phyloP scores from a whole-genome alignment of 1,284 basidiomycete genomes.

The Ganoderma lucidum region DNA sequence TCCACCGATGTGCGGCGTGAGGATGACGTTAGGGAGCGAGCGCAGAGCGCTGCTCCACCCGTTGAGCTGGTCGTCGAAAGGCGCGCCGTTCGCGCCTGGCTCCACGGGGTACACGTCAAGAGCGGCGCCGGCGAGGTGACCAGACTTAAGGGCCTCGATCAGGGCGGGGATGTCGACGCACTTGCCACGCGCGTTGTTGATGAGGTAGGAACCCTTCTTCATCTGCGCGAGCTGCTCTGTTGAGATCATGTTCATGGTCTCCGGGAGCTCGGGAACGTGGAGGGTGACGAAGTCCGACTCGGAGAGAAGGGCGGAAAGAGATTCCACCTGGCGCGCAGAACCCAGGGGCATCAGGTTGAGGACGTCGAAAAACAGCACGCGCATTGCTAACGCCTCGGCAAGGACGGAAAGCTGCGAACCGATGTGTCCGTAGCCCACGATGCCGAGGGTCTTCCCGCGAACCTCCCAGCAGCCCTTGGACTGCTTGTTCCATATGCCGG shows the following conservation, averaged over 20 bases:
- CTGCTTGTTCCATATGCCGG: slow-evolving; percentile 98
- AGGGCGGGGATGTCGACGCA: slow-evolving; percentile 97
- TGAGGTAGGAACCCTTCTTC: slow-evolving; percentile 95
- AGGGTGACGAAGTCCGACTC: slow-evolving; percentile 95
- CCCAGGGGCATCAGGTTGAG: slow-evolving; percentile 99
- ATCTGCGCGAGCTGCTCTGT: slow-evolving; percentile 82
- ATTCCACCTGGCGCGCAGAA: slow-evolving; percentile 89
- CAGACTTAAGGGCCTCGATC: slow-evolving; percentile 81
- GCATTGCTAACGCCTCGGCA: slow-evolving; percentile 96
- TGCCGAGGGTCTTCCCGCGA: slow-evolving; percentile 97
- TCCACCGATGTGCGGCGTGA: slow-evolving; percentile 98
- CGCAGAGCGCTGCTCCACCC: slow-evolving; percentile 81
- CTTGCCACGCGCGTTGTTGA: slow-evolving; percentile 97
- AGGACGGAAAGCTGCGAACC: slow-evolving; percentile 98
- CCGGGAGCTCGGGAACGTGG: slow-evolving; percentile 96
- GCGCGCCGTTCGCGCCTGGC: slow-evolving; percentile 89
- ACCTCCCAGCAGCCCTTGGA: slow-evolving; percentile 99
- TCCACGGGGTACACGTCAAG: slow-evolving; percentile 96
- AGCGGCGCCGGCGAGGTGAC: slow-evolving; percentile 92
- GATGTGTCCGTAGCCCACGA: slow-evolving; percentile 99
- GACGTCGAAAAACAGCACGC: slow-evolving; percentile 96
- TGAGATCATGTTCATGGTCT: slow-evolving; percentile 96
- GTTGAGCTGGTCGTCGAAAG: slow-evolving; percentile 89
- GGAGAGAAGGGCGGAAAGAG: slow-evolving; percentile 80
- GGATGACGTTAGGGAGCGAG: slow-evolving; percentile 86